Evolutionary conservation across 2,329 filamentous ascomycete genomes (phyloP), one percentile per base, ranked within the genome.

Genomic region (Penicillium paneum): DNA sequence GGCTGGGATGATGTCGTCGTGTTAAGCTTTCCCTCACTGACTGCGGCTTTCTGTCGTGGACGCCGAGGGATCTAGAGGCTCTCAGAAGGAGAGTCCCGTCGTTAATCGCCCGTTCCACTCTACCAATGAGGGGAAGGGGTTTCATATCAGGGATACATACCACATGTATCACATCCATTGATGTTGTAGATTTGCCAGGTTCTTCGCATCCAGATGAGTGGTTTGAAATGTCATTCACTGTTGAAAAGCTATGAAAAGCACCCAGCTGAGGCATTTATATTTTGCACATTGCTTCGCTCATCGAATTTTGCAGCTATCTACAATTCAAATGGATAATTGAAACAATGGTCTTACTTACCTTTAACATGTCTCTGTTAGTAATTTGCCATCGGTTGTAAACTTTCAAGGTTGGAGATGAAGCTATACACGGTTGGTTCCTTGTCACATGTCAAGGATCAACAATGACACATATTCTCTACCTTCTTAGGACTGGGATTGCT

Each of bases 101-200:
- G 75, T 78, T 78, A 78, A 78, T 78, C 75, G 75, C 75, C 72
- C 75, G 72, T 71, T 75, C 68, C 68, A 67, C 68, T 75, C 74
- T 75, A 55, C 67, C 75, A 58, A 76, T 76, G 75, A 73, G 68
- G 69, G 65, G 62, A 66, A 68, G 62, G 74, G 75, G 76, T 78
- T 78, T 77, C 76, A 77, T 77, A 76, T 52, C 75, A 77, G 75
- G 75, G 75, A 72, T 70, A 77, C 72, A 77, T 74, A 42, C 49
- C 28, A 49, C 44, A 44, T 52, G 44, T 34, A 39, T 26, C 36
- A 29, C 28, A 29, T 48, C 35, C 1, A 5, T 50, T 15, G 26
- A 39, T 47, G 10, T 41, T 28, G 8, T 32, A 48, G n/a, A 40
- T 19, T 26, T 28, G 21, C 19, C 19, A 12, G 42, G 8, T 34